Evolutionary conservation across 768 basidiomycete species (phyloP), one percentile per base, ranked within the genome.

Genomic region (Collybia sordida): DNA sequence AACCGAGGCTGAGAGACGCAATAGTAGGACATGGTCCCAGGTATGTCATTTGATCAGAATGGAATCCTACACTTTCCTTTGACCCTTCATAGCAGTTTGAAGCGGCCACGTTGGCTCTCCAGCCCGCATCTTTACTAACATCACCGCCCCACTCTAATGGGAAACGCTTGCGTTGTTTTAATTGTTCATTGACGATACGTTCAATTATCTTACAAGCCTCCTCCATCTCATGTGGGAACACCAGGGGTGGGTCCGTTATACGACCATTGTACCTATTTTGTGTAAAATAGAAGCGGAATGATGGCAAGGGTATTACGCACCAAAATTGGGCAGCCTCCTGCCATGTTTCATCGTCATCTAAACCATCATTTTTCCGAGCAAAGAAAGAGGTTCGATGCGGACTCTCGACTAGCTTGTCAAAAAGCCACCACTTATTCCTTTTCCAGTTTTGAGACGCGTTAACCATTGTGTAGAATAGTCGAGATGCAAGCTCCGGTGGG

Each of bases 81-180:
- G 79, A 77, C n/a, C 90, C 90, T 61, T 85, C 80, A 52, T 93
- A 93, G 56, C 90, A 86, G 57, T 93, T 93, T 2, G 90, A 82
- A 1, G 90, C 90, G 3, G 90, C 90, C 19, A 93, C 90, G 56
- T 92, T 93, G 1, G 90, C 91, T 46, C 80, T 73, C 90, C 91
- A 93, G 6, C 53, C 56, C 23, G 59, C 60, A 12, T 44, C 59
- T 21, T 38, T 52, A 17, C 50, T 47, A 25, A 57, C 53, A 47
- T 58, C 67, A 1, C 70, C 73, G 21, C 63, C 73, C 87, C 88
- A 93, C 65, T 93, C 91, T 4, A 86, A 67, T 3, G 78, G 74
- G 63, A 79, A 85, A 6, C 80, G 81, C 43, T 70, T 53, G 44
- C 89, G 77, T 60, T 77, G 82, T 52, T 65, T 72, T 67, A 92